Conservation (phyloP, 805 yeast genomes). For the Teunomyces lycoperdinae region DNA sequence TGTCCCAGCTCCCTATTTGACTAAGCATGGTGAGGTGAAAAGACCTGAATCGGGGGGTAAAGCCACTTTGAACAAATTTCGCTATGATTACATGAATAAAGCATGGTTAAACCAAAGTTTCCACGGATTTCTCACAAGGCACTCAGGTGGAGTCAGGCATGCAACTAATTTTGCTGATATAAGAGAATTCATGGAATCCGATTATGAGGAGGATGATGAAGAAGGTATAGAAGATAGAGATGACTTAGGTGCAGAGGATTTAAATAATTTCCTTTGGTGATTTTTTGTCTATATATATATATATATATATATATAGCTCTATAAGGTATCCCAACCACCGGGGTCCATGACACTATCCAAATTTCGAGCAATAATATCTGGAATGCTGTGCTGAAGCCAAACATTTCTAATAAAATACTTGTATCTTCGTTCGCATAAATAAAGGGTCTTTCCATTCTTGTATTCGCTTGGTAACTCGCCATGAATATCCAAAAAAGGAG, state of each 20-base stretch:
- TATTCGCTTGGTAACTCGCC: conserved; percentile 81
- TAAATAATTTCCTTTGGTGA: conserved; percentile 1
- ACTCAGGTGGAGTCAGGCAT: conserved; percentile 21
- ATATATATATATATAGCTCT: conserved; percentile 9
- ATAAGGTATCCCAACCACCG: conserved; percentile 95
- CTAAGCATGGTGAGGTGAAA: conserved; percentile 74
- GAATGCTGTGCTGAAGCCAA: conserved; percentile 78
- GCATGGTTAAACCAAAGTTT: conserved; percentile 63
- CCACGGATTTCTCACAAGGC: conserved; percentile 44
- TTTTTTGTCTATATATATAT: neutral
- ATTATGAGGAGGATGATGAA: conserved; percentile 7
- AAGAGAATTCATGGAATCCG: conserved; percentile 1
- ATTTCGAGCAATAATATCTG: conserved; percentile 73
- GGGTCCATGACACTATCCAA: conserved; percentile 77
- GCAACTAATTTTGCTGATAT: conserved; percentile 1
- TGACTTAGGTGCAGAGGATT: neutral
- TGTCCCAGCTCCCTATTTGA: conserved; percentile 67
- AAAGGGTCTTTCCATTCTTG: conserved; percentile 70
- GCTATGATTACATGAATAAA: conserved; percentile 57
- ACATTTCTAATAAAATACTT: conserved; percentile 61
- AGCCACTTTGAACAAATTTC: conserved; percentile 49
- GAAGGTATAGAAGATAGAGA: conserved; percentile 3
- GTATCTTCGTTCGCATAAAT: conserved; percentile 59
- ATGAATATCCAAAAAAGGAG: conserved; percentile 83
- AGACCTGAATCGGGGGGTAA: conserved; percentile 52